Base-by-base conservation (phyloP, 2,329 filamentous ascomycete species). In the Botrytis cinerea region DNA sequence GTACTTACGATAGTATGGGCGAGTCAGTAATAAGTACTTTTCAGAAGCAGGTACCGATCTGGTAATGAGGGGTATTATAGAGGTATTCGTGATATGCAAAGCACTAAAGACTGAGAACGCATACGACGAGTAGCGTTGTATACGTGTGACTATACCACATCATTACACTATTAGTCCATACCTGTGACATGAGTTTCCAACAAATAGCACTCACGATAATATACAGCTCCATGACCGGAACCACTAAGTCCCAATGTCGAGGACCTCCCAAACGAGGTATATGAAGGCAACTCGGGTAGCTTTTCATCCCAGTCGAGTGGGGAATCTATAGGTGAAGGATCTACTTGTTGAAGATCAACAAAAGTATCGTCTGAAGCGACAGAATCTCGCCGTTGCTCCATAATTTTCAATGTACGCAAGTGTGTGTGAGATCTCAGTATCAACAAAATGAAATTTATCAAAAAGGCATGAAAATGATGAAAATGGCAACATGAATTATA, bases 111-210 rank as follows among this genome's bases (percentile, higher is more conserved):
- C 84, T 75, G 89, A 89, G 80, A 93, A 95, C 76, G 92, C 90
- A 84, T 97, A 97, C 77, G 92, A 94, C 1, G 94, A 96, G 85
- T 97, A 97, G 81, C 90, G 92, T 82, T 98, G 96, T 51, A 96
- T 86, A 66, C 92, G 89, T 8, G 87, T 87, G 71, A 97, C 92
- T 93, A 76, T 40, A 73, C 38, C 18, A 71, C 18, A 35, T 57
- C 22, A 46, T 16, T 14, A n/a, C 28, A n/a, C 40, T 67, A 12
- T 25, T 54, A 43, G 32, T 14, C 20, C 48, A 32, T 20, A 60
- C 28, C 18, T 45, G 14, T 61, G 28, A 38, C 62, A 63, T 25
- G 57, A 38, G 28, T 57, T 32, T 40, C 22, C 20, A 22, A 20
- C 5, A 28, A 20, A n/a, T 35, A n/a, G 25, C 25, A 84, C 88